Evolutionary conservation across 2,329 filamentous ascomycete species (phyloP), one percentile per base, ranked within the genome.

Genomic region (Apiospora pterosperma): DNA sequence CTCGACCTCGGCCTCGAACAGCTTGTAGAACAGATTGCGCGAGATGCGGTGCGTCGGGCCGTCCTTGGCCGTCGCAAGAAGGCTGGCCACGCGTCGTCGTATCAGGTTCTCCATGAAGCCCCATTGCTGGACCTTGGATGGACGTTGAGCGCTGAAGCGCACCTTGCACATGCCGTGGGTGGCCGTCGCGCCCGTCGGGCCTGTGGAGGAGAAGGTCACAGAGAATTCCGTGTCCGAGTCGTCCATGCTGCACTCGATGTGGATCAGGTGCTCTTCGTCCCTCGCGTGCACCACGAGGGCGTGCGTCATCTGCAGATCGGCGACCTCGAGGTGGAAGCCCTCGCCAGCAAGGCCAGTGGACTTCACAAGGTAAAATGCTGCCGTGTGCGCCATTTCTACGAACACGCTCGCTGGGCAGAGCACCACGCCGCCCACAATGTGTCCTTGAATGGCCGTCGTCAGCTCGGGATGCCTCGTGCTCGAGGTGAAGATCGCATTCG

Each of bases 241-340:
- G 3, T 23, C 11, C n/a, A 59, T 23, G n/a, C 34, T 39, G n/a
- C 58, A 59, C 4, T 59, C 58, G n/a, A 59, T 39, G 58, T 59
- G 58, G 36, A 59, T 59, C 34, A 38, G 34, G 34, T 59, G 58
- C 34, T 59, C 58, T 25, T 59, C 58, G 11, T 59, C 34, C n/a
- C 10, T 59, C 11, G 58, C 14, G 14, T 38, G 34, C n/a, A 59
- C 58, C 10, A 59, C 58, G 34, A 59, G 58, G 11, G 58, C 58
- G 16, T 59, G 58, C 34, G 58, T 59, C 58, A 59, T 59, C 58
- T 59, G 58, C 34, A 59, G 58, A 23, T 59, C 58, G 4, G 58
- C 34, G n/a, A 59, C 58, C 58, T 59, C 58, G 34, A 59, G 58
- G 11, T 59, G 58, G n/a, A 59, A 38, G n/a, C 34, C n/a, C 34